Evolutionary conservation across 495 filamentous ascomycete genomes (phyloP), one percentile per base, ranked within the genome.

Genomic region (Usnea hakonensis): DNA sequence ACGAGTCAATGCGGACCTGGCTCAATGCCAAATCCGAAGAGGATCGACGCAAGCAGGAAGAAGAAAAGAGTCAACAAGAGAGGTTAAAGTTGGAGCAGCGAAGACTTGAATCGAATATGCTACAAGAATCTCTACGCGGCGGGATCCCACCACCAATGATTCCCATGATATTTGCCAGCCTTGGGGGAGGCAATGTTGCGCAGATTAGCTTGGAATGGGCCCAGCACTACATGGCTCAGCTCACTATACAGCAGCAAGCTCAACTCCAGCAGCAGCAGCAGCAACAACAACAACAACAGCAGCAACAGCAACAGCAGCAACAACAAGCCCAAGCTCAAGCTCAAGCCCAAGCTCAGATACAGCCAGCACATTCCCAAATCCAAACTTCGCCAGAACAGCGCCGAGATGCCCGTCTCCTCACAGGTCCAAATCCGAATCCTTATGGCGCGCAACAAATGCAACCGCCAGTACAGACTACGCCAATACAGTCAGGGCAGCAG

Each of bases 81-180:
- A 77, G 78, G 28, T 75, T 87, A 36, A 81, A 84, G 50, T 74
- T 95, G 50, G 93, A 97, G 71, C 89, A 90, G 72, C 84, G 93
- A 55, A 87, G 81, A 70, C 81, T 92, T 41, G 93, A 97, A 71
- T 84, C 89, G 70, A 84, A 86, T 56, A 95, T 98, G 75, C 73
- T 98, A 60, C 79, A 83, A 63, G 89, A 94, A 60, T 90, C 91
- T 37, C 72, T 95, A 63, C 78, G 81, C 62, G 85, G 88, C 32
- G 91, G 91, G 26, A 83, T 98, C 41, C 91, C 94, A 23, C 90
- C 91, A 41, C 79, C 88, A 44, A 83, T 96, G 79, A 82, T 97
- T 41, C 94, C 94, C 21, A 80, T 95, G 65, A 88, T 98, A 56
- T 96, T 97, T 71, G 87, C 88, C 16, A 90, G 89, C 43, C 87